A percentile compares a stretch with the other conserved stretches of the same genome.
Conservation (phyloP, 2,329 filamentous ascomycete species). For the Monilinia fructicola region DNA sequence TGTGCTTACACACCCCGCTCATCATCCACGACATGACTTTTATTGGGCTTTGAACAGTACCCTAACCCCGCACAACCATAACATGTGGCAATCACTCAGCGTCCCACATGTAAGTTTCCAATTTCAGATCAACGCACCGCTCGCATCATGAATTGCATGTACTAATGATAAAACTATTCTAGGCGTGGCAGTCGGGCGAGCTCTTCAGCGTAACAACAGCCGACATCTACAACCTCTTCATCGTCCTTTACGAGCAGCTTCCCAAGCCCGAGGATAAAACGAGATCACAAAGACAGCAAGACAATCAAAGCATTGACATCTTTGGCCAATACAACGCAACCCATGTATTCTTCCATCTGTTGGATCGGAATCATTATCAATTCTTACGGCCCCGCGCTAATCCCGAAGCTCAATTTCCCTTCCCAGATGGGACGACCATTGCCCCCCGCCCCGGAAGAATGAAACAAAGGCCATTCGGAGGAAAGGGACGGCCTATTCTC, state of each 20-base stretch:
- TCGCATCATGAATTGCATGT: too few species aligned
- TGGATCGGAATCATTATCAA: conserved; percentile 7
- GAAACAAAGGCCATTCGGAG: background rate
- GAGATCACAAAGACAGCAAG: background rate
- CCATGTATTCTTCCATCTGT: background rate
- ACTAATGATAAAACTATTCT: background rate
- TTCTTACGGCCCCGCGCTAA: background rate
- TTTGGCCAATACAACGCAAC: conserved; percentile 15
- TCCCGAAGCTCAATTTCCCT: conserved; percentile 1
- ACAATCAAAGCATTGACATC: background rate
- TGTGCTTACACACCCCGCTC: conserved; percentile 6
- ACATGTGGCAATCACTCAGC: conserved; percentile 1
- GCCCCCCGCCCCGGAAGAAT: background rate
- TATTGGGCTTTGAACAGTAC: background rate
- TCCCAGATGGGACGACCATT: background rate
- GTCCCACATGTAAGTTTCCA: conserved; percentile 7
- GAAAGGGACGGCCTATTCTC: background rate
- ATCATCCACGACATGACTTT: conserved; percentile 1
- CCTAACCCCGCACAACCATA: background rate
- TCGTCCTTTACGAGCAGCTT: background rate
- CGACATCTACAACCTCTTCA: conserved; percentile 11
- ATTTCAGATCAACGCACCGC: too few species aligned
- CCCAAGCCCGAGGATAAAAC: background rate
- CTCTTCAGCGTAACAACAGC: conserved; percentile 13
- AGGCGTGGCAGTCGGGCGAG: conserved; percentile 8